Percentiles rank a stretch among this genome's conserved stretches.
These are phyloP conservation scores for Boletus tylopilopsis DNA, from an alignment of 768 basidiomycete species.

Conservation along the genomic window DNA sequence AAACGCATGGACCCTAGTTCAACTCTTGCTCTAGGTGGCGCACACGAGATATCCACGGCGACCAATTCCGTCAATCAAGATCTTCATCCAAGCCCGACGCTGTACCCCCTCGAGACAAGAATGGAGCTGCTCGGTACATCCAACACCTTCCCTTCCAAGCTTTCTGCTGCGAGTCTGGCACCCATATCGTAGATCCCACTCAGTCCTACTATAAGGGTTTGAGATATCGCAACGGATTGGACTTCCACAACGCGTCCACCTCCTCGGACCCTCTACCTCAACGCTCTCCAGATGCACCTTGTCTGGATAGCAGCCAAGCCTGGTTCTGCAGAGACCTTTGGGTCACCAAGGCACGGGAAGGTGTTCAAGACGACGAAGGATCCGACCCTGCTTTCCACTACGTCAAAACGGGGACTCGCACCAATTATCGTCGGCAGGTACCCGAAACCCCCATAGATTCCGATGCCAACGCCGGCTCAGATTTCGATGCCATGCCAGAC, in stretches of 20 bases:
- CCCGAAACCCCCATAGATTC: conserved; percentile 42
- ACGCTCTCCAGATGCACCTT: conserved; percentile 77
- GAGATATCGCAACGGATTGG: conserved; percentile 73
- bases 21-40: conserved; percentile 64
- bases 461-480: conserved; percentile 82
- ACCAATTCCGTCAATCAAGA: conserved; percentile 96
- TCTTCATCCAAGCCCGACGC: conserved; percentile 88
- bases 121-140: conserved; percentile 78
- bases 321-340: conserved; percentile 99
- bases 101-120: conserved; percentile 86
- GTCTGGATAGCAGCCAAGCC: conserved; percentile 94
- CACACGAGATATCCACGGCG: conserved; percentile 95
- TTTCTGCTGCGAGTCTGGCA: conserved; percentile 98
- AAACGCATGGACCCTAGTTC: neutral
- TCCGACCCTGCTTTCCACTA: conserved; percentile 13
- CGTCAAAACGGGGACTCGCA: conserved; percentile 19
- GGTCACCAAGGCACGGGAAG: conserved; percentile 81
- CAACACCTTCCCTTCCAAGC: conserved; percentile 97
- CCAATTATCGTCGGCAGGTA: conserved; percentile 32
- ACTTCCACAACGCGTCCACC: conserved; percentile 80
- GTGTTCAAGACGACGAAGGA: conserved; percentile 53
- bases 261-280: conserved; percentile 48
- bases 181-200: conserved; percentile 92
- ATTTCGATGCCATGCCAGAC: conserved; percentile 83
- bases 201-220: conserved; percentile 96